A percentile compares a stretch with the other conserved stretches of the same genome.
Conservation (phyloP, 176 grass and related monocot genomes). For the Musa troglodytarum region DNA sequence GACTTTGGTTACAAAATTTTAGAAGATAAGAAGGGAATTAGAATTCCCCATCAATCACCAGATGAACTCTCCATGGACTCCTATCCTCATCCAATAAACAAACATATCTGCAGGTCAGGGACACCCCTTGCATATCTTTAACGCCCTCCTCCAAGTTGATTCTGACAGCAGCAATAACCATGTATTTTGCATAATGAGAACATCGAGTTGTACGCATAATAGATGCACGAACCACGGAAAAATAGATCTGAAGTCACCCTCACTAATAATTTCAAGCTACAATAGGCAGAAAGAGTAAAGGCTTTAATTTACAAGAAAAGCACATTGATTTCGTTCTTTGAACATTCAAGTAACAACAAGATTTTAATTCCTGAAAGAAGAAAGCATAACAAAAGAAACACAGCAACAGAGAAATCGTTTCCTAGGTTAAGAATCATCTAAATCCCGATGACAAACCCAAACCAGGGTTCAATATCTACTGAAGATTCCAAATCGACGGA, state of each 20-base stretch:
- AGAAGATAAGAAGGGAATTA: neutral
- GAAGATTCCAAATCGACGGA: too few species aligned
- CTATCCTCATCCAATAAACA: neutral
- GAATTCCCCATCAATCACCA: neutral
- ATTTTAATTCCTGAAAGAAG: neutral
- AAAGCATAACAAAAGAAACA: neutral
- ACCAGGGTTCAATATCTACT: neutral
- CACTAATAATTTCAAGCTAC: neutral
- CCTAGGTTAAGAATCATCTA: too few species aligned
- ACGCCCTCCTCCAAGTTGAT: neutral
- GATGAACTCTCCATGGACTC: neutral
- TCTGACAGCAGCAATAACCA: neutral
- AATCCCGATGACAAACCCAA: neutral
- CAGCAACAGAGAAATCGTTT: neutral
- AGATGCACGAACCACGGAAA: too few species aligned
- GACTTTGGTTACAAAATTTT: neutral
- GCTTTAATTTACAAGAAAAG: neutral
- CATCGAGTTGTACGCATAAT: neutral
- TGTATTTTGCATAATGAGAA: neutral
- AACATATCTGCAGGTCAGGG: neutral
- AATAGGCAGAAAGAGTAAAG: neutral
- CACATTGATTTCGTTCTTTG: neutral
- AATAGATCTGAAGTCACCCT: neutral
- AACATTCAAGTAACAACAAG: neutral
- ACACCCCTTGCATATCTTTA: too few species aligned